Evolutionary conservation across 1,139 yeast species (phyloP), one percentile per base, ranked within the genome.

Genomic region (Suhomyces bokatorum): DNA sequence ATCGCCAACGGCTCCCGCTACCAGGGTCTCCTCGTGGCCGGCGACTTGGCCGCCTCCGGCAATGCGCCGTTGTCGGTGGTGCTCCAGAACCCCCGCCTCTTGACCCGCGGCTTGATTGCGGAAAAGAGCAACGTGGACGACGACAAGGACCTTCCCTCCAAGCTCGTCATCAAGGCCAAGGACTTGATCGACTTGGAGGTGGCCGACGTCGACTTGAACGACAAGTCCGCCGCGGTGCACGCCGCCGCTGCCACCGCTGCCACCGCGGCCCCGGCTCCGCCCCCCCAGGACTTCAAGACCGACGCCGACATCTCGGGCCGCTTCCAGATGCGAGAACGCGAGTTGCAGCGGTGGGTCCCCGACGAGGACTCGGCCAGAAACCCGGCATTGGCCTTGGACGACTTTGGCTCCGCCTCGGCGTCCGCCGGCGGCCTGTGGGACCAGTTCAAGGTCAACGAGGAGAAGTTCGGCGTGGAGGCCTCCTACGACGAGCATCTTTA

Each of bases 371-470:
- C 27, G 13, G 29, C 45, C 11, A 63, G 59, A 32, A 46, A 54
- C 30, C 63, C 61, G 32, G 60, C 50, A 39, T 64, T 78, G 43
- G 54, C 67, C 1, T 68, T 83, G 37, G 85, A 77, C 37, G 63
- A 67, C 37, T 20, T 20, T 6, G 9, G 24, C 24, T 20, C 24
- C 24, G 49, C 55, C 3, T 43, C 50, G 6, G 55, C 59, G 9
- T 60, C 62, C 22, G 52, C 60, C 6, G n/a, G n/a, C n/a, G 62
- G 64, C 11, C 56, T 55, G 13, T 93, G 98, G 98, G 97, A 93
- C 66, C 99, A 93, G 67, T 93, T 93, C 68, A 87, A 88, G 45
- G 95, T 82, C 14, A 93, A 95, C 64, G 85, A 88, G 63, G 79
- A 81, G 52, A 86, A 87, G 66, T 93, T 93, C 64, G 98, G 97